Base-by-base conservation (phyloP, 139 green algal species). In the Yamagishiella unicocca region DNA sequence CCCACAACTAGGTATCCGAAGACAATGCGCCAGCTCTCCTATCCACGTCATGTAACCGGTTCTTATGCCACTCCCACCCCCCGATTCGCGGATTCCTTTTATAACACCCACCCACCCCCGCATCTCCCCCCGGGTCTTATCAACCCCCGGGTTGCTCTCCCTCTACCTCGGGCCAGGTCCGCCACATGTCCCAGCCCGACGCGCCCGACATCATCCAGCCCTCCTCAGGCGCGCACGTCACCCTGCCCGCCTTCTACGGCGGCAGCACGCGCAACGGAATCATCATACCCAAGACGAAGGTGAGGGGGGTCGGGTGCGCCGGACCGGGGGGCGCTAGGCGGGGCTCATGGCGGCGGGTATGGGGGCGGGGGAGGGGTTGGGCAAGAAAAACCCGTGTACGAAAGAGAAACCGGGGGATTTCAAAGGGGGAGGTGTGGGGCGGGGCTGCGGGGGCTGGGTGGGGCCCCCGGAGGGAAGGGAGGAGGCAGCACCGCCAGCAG, bases 231-330 rank as follows among this genome's bases (percentile, higher is more conserved):
- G 85, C 92, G 21, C 98, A 99, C 84, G 91, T 99, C 53, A 98
- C 97, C 9, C 95, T 99, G 84, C 98, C 98, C 21, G 95, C 96
- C 71, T 99, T 97, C 88, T 99, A 99, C 87, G 95, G 92, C 37
- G 94, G 95, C 2, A 77, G 92, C 42, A 53, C 87, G 33, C 90
- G 95, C 12, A 71, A 53, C 82, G 98, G 98, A 45, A 94, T 99
- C 85, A 99, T 99, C 82, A 95, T 99, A 42, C 98, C 98, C 71
- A 99, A 99, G 90, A 99, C 98, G 70, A 97, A 98, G 89, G 92
- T 94, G 42, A 21, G 75, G 35, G 35, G 35, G 58, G 58, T 9
- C 24, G 58, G 58, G 58, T 9, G 58, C 17, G 58, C 6, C n/a
- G 58, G 58, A 22, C 17, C 19, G 19, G 58, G 6, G 58, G 22